phyloP scores from a whole-genome alignment of 768 basidiomycete genomes.

The Cubamyces sp. region DNA sequence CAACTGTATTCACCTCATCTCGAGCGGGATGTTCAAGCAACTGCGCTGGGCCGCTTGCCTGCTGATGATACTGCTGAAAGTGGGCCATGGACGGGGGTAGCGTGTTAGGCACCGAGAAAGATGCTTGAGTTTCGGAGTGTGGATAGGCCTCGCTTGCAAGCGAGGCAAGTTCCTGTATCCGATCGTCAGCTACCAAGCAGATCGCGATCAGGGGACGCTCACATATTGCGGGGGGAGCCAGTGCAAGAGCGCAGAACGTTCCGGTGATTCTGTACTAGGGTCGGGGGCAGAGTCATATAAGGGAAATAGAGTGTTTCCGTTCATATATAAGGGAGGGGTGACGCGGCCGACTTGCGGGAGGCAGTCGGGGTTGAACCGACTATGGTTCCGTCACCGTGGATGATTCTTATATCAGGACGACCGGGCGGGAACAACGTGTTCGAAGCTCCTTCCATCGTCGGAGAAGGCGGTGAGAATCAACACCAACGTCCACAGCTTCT shows the following conservation, averaged over 20 bases:
- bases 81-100: background rate
- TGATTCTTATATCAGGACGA: conserved; percentile 6
- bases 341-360: conserved; percentile 3
- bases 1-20: background rate
- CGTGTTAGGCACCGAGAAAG: background rate
- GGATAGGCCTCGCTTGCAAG: background rate
- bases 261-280: background rate
- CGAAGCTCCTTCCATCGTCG: background rate
- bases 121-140: background rate
- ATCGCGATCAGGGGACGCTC: background rate
- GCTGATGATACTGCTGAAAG: background rate
- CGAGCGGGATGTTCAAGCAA: background rate
- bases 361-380: conserved; percentile 2
- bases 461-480: conserved; percentile 17
- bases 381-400: background rate
- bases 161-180: background rate
- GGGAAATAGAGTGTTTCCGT: background rate
- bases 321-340: conserved; percentile 14
- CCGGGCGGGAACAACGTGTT: conserved; percentile 9
- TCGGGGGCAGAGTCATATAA: background rate
- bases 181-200: background rate
- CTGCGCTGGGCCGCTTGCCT: too few relatives aligned
- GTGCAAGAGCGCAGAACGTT: background rate
- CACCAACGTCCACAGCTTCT: conserved; percentile 22
- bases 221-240: background rate